phyloP scores from a whole-genome alignment of 1,139 yeast species.

The Hanseniaspora uvarum region DNA sequence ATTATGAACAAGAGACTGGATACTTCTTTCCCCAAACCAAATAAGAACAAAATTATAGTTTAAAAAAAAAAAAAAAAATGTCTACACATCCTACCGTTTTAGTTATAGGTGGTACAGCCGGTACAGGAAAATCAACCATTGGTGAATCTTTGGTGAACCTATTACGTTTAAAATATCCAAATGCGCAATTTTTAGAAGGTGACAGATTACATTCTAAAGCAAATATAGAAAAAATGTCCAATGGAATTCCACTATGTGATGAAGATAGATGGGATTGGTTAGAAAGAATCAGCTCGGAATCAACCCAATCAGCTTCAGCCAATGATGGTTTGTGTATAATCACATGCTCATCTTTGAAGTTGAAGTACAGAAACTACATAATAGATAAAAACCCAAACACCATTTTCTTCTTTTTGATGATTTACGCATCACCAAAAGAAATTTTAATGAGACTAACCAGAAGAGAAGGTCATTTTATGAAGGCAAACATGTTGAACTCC shows the following conservation, averaged over 20 bases:
- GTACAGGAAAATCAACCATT: conserved; percentile 81
- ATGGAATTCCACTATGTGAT: conserved; percentile 70
- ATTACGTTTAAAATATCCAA: conserved; percentile 22
- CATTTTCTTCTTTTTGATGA: conserved; percentile 52
- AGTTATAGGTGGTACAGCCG: conserved; percentile 83
- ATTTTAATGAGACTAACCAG: conserved; percentile 48
- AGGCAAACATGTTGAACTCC: conserved; percentile 66
- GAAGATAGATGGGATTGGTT: conserved; percentile 93
- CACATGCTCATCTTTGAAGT: conserved; percentile 78
- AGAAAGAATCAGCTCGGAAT: conserved; percentile 37
- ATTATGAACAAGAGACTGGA: no score
- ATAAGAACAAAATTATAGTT: no score
- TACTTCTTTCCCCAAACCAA: no score
- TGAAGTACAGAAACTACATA: conserved; percentile 55
- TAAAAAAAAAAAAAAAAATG: background rate
- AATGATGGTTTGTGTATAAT: conserved; percentile 41
- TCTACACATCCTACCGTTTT: conserved; percentile 27
- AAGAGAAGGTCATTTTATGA: conserved; percentile 76
- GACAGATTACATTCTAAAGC: conserved; percentile 65
- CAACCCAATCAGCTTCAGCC: conserved; percentile 34
- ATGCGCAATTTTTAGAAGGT: conserved; percentile 67
- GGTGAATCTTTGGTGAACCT: conserved; percentile 43
- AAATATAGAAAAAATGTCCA: conserved; percentile 72
- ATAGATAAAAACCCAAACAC: conserved; percentile 28
- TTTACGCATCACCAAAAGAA: conserved; percentile 54